Base-by-base conservation (phyloP, 2,329 filamentous ascomycete species). In the Botryotinia convoluta region DNA sequence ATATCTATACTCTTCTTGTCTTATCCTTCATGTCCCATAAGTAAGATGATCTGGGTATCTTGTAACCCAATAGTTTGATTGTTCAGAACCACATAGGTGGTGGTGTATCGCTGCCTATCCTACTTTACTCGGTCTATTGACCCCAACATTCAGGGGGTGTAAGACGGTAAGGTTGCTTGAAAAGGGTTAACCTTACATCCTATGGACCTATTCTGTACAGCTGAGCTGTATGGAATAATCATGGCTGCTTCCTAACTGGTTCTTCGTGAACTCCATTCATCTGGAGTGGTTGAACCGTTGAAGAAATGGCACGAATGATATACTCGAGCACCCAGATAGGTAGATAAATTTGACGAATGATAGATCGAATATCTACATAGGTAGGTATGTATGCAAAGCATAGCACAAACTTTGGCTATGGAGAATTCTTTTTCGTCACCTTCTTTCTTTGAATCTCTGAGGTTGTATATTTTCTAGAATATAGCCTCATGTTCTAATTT, bases 181-280 rank as follows among this genome's bases (percentile, higher is more conserved):
- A 69, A 60, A 42, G 35, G 67, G 51, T 42, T 69, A 69, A 69
- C 51, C 51, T 57, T 69, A 69, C 48, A 59, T 57, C 10, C 65
- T 16, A 26, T 32, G 48, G 48, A 16, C 51, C 51, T 29, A 54
- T 18, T 54, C 26, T 54, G 51, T n/a, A 29, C n/a, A 54, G 51
- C 51, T 54, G 51, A 54, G 32, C 32, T 54, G 32, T 20, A 54
- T 10, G 20, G 14, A 37, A 45, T 37, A n/a, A n/a, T 20, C 26
- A 39, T 67, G 51, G 51, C n/a, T 29, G 63, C 44, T 45, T 51
- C 22, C n/a, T n/a, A 3, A 71, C 57, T 71, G 57, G 57, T 39
- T 62, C 20, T 63, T 62, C 7, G 10, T 51, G 69, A 39, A 29
- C 32, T 48, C 16, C 32, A 67, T 37, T 26, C 26, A 14, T 32